A percentile compares a stretch with the other conserved stretches of the same genome.
phyloP scores from a whole-genome alignment of 2,329 filamentous ascomycete species.

The Fusarium napiforme region DNA sequence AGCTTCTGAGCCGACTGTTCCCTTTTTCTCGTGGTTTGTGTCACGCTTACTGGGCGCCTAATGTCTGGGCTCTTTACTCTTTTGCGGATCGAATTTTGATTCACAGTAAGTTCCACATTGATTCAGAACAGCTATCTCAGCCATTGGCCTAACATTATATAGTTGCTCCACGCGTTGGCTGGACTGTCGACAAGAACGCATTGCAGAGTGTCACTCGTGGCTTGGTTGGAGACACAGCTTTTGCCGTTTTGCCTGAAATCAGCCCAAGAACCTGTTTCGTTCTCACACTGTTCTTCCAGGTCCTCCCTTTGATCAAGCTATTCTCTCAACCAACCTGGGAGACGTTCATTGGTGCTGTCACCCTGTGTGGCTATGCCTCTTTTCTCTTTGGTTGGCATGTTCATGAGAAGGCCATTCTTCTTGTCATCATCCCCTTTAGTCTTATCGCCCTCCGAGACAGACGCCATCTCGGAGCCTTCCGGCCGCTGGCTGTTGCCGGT shows the following conservation, averaged over 20 bases:
- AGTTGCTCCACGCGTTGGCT: constrained; percentile 85
- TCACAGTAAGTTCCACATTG: constrained; percentile 65
- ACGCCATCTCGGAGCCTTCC: constrained; percentile 89
- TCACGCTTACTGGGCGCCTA: constrained; percentile 98
- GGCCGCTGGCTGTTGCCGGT: constrained; percentile 89
- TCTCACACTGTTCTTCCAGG: constrained; percentile 84
- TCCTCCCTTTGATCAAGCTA: constrained; percentile 82
- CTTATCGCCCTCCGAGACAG: constrained; percentile 90
- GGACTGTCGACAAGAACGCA: constrained; percentile 78
- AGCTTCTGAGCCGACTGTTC: constrained; percentile 86
- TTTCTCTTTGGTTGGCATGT: constrained; percentile 99
- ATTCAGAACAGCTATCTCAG: not conserved
- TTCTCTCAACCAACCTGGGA: constrained; percentile 87
- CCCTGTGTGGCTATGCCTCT: constrained; percentile 93
- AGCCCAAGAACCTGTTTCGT: constrained; percentile 82
- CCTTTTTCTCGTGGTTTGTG: constrained; percentile 94
- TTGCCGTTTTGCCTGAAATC: constrained; percentile 91
- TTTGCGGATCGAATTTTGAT: constrained; percentile 88
- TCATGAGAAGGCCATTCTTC: constrained; percentile 94
- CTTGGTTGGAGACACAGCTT: constrained; percentile 91
- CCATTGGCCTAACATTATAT: constrained; percentile 25
- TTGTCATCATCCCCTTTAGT: constrained; percentile 95
- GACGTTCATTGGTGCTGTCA: constrained; percentile 87
- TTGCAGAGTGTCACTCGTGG: constrained; percentile 91
- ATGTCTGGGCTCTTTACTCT: constrained; percentile 96